Evolutionary conservation across 2,329 filamentous ascomycete species (phyloP), one percentile per base, ranked within the genome.

Genomic region (Alternaria dauci): DNA sequence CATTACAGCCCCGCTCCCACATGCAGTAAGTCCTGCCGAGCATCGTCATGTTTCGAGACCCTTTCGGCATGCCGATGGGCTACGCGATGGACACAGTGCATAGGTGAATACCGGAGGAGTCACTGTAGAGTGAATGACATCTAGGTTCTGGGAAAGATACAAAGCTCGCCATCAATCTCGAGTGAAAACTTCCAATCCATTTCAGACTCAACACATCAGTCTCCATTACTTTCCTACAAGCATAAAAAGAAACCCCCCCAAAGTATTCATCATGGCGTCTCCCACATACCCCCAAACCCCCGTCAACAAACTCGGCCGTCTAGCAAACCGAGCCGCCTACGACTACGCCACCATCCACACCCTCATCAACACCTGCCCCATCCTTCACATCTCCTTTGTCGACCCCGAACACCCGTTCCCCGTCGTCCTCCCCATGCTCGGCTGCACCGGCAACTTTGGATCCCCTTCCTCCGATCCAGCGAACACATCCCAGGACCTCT

Each of bases 401-500:
- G 73, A 76, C 48, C 69, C 73, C 1, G 52, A 66, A 4, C 68
- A 76, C 39, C 89, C 90, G 1, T 95, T 94, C 73, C 78, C 78
- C 8, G 71, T 77, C 16, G 70, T 74, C 23, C 58, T 80, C 7
- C 78, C 79, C 16, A 79, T 80, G 77, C 62, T 79, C 8, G 78
- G 74, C n/a, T 80, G 78, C 54, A 80, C 76, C 2, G 76, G 67
- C 0, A 56, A 62, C 52, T 76, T 67, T 42, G 5, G 84, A 53
- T 77, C 86, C 18, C 67, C 48, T 16, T 83, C 85, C 52, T 87
- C 89, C 0, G 82, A 93, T 5, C 89, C 93, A 16, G 32, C 32
- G 59, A 85, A 90, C 25, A 59, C 52, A 63, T 55, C 56, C 5
- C 70, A 72, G 34, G 62, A 74, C 34, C 42, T 78, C 6, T 79